Evolutionary conservation across 129 eudicot genomes (phyloP), one percentile per base, ranked within the genome.

Genomic region (Tagetes patula): DNA sequence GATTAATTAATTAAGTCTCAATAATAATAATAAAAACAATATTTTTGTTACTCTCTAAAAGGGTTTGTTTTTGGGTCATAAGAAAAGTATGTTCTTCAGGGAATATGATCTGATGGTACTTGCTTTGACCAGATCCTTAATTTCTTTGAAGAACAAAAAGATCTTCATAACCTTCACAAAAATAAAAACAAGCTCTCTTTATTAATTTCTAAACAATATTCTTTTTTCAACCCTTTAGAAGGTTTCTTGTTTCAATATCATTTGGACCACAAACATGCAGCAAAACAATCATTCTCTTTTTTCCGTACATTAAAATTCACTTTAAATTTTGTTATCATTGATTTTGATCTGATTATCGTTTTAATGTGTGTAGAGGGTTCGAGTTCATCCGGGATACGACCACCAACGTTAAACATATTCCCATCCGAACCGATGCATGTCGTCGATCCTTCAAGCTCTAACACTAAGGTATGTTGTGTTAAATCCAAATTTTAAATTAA

Each of bases 341-440:
- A 20, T 20, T 20, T 20, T 20, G 27, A 20, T 20, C 27, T 20
- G 27, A 20, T 20, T 20, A 20, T 20, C 27, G 27, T 20, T 20
- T 1, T 43, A 7, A 70, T 79, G 6, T 69, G 50, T 79, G 85
- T 82, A 84, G 94, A 83, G 58, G 83, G 83, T 75, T 65, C 80
- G 58, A 12, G 64, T 49, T 75, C 76, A 38, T 70, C 71, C 53
- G 96, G 91, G 41, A 82, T 87, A 85, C 86, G 94, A 74, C 94
- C 96, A 40, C 99, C 92, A 54, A 95, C 97, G 33, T 71, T 95
- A 49, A 95, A 88, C 86, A 95, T 95, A 50, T 95, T 95, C 78
- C 99, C 99, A 11, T 95, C 99, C 31, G 91, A 95, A 74, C 99
- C 99, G 64, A 95, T 91, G 99, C 96, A 95, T 68, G 93, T 75